A percentile compares a stretch with the other conserved stretches of the same genome.
Conservation (phyloP, 306 rosid genomes). For the Fragaria ananassa region DNA sequence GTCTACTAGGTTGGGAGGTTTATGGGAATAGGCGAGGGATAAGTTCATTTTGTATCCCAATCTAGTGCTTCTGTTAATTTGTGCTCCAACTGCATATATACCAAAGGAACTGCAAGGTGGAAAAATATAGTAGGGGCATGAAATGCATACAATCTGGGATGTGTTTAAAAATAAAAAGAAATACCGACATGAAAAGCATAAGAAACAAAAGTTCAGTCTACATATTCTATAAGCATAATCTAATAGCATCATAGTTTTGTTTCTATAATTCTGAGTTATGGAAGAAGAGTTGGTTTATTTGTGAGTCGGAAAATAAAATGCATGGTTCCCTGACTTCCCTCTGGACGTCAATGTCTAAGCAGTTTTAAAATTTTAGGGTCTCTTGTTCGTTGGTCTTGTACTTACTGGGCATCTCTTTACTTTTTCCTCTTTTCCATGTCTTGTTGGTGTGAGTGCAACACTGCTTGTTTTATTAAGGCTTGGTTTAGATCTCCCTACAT, state of each 20-base stretch:
- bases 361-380: background rate
- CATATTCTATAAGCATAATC: background rate
- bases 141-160: background rate
- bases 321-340: background rate
- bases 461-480: too few species aligned
- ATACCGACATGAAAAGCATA: background rate
- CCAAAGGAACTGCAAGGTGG: conserved; percentile 52
- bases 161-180: background rate
- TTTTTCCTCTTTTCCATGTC: background rate
- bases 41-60: background rate
- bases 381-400: background rate
- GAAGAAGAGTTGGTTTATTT: background rate
- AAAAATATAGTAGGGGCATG: background rate
- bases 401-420: background rate
- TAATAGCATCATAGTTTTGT: background rate
- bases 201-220: background rate
- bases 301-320: background rate
- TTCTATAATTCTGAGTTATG: background rate
- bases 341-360: background rate
- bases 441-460: too few species aligned
- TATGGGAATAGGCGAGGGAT: background rate
- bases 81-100: conserved; percentile 51
- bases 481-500: too few species aligned
- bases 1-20: background rate
- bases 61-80: conserved; percentile 56